Base-by-base conservation (phyloP, 441 rosid genomes). In the Bocquillonia castaneifolia region DNA sequence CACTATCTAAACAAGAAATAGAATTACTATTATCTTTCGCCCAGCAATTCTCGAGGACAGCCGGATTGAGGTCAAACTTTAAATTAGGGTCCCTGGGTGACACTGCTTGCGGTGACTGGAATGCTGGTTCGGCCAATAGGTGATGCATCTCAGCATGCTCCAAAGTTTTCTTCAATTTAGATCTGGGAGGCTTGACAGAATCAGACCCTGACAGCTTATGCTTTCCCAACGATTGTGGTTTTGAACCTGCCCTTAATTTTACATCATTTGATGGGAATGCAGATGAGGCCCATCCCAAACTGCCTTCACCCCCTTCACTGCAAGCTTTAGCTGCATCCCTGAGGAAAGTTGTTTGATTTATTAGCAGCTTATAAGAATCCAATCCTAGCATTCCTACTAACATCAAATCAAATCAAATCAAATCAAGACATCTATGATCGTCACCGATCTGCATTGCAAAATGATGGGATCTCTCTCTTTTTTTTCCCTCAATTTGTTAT, bases 241-340 rank as follows among this genome's bases (percentile, higher is more conserved):
- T 90, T 20, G 70, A 56, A 42, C 80, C 79, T 50, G 87, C 52
- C 47, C 90, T 86, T 3, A 77, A 68, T 75, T 80, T 90, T 37
- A 73, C 54, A 76, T 92, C 98, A 65, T 77, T 86, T 64, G 84
- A 80, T 1, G 85, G 81, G 69, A 86, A 83, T 37, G 87, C 81
- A 56, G 85, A 82, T 65, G 84, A 81, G 63, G 85, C 92, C 93
- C 93, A 93, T 64, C 82, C 80, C 60, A 76, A 72, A 70, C 80
- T 69, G 72, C 81, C 93, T 76, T 79, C 89, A 68, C 51, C 56
- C 70, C 81, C 93, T 76, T 79, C 89, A 68, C 51, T 54, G 77
- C 90, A 84, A 64, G 87, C 85, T 77, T 74, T 86, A 29, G 86
- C 85, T n/a, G 94, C 89, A 65, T 76, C 88, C 86, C 99, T 92